phyloP scores from a whole-genome alignment of 495 filamentous ascomycete species.

The Clohesyomyces aquaticus region DNA sequence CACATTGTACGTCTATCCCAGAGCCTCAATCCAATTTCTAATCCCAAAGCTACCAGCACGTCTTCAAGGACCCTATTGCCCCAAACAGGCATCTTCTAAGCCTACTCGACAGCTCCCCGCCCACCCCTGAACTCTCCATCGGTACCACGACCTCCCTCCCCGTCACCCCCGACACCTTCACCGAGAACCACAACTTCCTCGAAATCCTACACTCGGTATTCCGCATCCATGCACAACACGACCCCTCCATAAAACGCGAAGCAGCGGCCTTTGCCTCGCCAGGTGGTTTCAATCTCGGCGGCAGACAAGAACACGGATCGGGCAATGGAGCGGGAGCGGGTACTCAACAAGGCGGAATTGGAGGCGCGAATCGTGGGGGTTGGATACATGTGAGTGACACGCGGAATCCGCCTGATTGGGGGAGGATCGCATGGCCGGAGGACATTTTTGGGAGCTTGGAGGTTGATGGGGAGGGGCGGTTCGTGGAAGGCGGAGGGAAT shows the following conservation, averaged over 20 bases:
- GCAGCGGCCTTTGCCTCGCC: constrained; percentile 79
- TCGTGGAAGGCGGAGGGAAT: constrained; percentile 62
- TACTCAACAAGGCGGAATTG: constrained; percentile 79
- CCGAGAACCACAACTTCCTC: constrained; percentile 77
- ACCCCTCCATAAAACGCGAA: constrained; percentile 73
- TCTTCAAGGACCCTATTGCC: constrained; percentile 59
- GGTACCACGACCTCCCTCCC: constrained; percentile 74
- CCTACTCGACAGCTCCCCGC: constrained; percentile 74
- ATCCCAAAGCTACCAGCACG: constrained; percentile 66
- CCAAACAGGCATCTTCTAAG: constrained; percentile 64
- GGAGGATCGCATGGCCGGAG: constrained; percentile 83
- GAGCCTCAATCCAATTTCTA: constrained; percentile 4
- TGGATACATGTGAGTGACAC: constrained; percentile 87
- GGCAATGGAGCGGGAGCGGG: constrained; percentile 69
- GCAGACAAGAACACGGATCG: constrained; percentile 54
- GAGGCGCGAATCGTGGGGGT: constrained; percentile 80
- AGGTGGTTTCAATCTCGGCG: constrained; percentile 70
- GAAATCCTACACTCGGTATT: constrained; percentile 75
- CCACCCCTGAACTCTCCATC: constrained; percentile 69
- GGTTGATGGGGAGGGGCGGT: constrained; percentile 75
- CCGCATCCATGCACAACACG: constrained; percentile 66
- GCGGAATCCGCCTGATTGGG: constrained; percentile 85
- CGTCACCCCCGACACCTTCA: constrained; percentile 75
- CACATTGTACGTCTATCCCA: constrained; percentile 53
- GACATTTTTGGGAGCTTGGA: constrained; percentile 94